Evolutionary conservation across 2,329 filamentous ascomycete genomes (phyloP).

Genomic region (Cryoendolithus antarcticus): DNA sequence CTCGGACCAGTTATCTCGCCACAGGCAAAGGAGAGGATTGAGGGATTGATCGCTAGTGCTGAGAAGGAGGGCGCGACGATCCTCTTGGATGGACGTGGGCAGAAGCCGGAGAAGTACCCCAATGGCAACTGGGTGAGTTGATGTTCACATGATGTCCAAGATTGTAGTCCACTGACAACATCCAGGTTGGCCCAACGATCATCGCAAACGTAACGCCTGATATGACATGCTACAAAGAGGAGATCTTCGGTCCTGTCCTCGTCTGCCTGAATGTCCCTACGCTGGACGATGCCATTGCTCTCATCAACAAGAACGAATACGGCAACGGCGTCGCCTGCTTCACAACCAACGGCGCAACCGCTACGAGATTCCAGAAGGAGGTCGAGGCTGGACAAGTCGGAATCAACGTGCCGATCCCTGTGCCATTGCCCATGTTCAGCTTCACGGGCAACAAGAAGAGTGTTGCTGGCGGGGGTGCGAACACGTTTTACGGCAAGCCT

Average conservation of each 20-base stretch:
- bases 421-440: conserved; percentile 30
- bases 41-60: conserved; percentile 60
- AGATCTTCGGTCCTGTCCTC: conserved; percentile 76
- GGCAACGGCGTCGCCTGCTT: conserved; percentile 81
- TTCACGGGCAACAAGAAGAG: conserved; percentile 65
- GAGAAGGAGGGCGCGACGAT: conserved; percentile 73
- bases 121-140: conserved; percentile 61
- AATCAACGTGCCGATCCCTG: conserved; percentile 71
- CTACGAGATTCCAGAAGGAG: conserved; percentile 63
- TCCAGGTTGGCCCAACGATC: conserved; percentile 63
- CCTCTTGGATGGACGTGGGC: conserved; percentile 67
- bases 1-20: conserved; percentile 72
- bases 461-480: conserved; percentile 80
- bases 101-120: conserved; percentile 64
- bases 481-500: conserved; percentile 88
- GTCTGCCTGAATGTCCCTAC: conserved; percentile 69
- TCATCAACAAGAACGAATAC: conserved; percentile 79
- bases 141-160: neutral
- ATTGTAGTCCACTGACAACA: conserved; percentile 10
- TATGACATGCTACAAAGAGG: conserved; percentile 76
- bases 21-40: conserved; percentile 66
- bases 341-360: conserved; percentile 64
- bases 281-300: conserved; percentile 64
- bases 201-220: conserved; percentile 67
- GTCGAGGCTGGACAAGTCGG: conserved; percentile 79